Conservation (phyloP, 2,329 filamentous ascomycete species). For the Aspergillus puulaauensis region DNA sequence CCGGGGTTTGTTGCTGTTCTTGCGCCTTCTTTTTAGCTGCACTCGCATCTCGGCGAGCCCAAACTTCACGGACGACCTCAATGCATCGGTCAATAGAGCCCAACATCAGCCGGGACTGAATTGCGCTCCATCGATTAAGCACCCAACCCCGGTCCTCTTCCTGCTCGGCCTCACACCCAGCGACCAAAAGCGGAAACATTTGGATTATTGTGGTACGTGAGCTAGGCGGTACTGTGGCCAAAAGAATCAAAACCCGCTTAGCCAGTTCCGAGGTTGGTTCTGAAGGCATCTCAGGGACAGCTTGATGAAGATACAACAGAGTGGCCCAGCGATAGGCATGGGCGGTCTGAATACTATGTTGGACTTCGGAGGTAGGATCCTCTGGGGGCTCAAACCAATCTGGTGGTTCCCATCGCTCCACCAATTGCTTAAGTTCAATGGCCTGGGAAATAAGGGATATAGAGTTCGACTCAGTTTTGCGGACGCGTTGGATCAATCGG, state of each 20-base stretch:
- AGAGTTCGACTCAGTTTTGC: conserved; percentile 55
- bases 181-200: conserved; percentile 67
- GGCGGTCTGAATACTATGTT: conserved; percentile 66
- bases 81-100: conserved; percentile 66
- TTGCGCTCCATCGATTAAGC: conserved; percentile 59
- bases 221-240: conserved; percentile 63
- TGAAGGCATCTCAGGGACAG: conserved; percentile 67
- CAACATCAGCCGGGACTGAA: conserved; percentile 63
- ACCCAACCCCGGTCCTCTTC: conserved; percentile 65
- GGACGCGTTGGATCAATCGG: conserved; percentile 63
- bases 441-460: conserved; percentile 63
- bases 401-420: conserved; percentile 63
- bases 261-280: conserved; percentile 58
- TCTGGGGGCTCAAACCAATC: conserved; percentile 60
- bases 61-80: conserved; percentile 66
- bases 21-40: conserved; percentile 40
- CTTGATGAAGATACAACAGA: conserved; percentile 65
- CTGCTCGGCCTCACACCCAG: conserved; percentile 62
- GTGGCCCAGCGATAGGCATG: conserved; percentile 68
- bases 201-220: conserved; percentile 67
- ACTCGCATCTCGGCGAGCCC: conserved; percentile 60
- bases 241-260: conserved; percentile 59
- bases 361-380: conserved; percentile 61
- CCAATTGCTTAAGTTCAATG: conserved; percentile 58
- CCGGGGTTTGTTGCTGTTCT: conserved; percentile 26